Base-by-base conservation (phyloP, 179 eudicot genomes). In the Amaranthus tricolor region DNA sequence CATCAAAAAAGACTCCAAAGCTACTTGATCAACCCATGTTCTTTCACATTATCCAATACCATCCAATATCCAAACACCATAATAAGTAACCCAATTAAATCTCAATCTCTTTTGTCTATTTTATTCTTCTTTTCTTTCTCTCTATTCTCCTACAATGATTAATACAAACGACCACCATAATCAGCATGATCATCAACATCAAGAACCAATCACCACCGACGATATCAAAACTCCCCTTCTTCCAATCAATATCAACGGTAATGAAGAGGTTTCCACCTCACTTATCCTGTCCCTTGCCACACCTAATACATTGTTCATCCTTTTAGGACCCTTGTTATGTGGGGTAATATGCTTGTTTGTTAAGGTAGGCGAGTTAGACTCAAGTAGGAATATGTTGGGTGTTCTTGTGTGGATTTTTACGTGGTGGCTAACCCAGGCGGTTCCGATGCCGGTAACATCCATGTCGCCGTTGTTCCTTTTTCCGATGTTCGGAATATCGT, bases 391-490 rank as follows among this genome's bases (percentile, higher is more conserved):
- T 68, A 94, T 94, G 98, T 66, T 92, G 66, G 96, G 79, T 1
- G 84, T 88, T 57, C 80, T 92, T 16, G 83, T 84, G 2, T 94
- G 98, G 98, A 79, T 94, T 48, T 94, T 94, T 76, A 59, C 90
- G 1, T 94, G 98, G 98, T 94, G 98, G 98, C 70, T 92, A 48
- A 85, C 94, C 43, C 90, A 89, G 90, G 98, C 98, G 5, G 97
- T 94, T n/a, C 98, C 98, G 0, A 94, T 92, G 98, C 97, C 98
- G 6, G 71, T 94, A 21, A 87, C 98, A 50, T 94, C 98, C 79
- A 94, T 94, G 92, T 66, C 98, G 11, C 97, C 98, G 65, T 81
- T 94, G 48, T 94, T 94, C 68, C 91, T 94, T 52, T 92, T 90
- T 68, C 98, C 98, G 14, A 21, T 92, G 0, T 83, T 91, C 54